Evolutionary conservation across 768 basidiomycete genomes (phyloP).

Genomic region (Holtermannia corniformis): DNA sequence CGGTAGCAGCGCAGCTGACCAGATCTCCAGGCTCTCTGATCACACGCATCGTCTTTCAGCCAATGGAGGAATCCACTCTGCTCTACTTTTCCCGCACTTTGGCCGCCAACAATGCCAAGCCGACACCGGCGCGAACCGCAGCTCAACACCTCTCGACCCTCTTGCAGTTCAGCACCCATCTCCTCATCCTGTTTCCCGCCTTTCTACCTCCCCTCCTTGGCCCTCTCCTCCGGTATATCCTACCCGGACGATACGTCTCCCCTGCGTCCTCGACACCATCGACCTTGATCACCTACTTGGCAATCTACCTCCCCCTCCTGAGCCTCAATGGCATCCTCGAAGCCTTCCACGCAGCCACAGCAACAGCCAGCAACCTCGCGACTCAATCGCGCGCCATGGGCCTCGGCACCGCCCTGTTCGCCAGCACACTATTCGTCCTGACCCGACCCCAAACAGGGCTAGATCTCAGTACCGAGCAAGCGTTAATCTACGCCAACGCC

Average conservation of each 20-base stretch:
- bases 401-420: conserved; percentile 62
- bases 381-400: conserved; percentile 68
- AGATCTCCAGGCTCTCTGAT: conserved; percentile 65
- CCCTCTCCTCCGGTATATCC: conserved; percentile 56
- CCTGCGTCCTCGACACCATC: conserved; percentile 62
- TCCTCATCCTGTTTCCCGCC: conserved; percentile 60
- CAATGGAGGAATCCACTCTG: conserved; percentile 84
- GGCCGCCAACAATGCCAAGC: conserved; percentile 21
- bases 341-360: conserved; percentile 76
- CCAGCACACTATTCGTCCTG: conserved; percentile 48
- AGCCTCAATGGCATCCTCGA: conserved; percentile 86
- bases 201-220: conserved; percentile 71
- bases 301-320: conserved; percentile 76
- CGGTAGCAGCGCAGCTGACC: background rate
- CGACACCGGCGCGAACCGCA: background rate
- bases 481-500: conserved; percentile 25
- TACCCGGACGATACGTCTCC: conserved; percentile 50
- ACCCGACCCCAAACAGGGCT: conserved; percentile 49
- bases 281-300: conserved; percentile 67
- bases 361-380: conserved; percentile 57
- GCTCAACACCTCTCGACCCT: conserved; percentile 44
- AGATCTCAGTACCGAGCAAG: conserved; percentile 24
- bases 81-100: conserved; percentile 72
- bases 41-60: conserved; percentile 87
- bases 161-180: conserved; percentile 50